Evolutionary conservation across 352 stramenopile species (phyloP).

Genomic region (Phytophthora macrochlamydospora): DNA sequence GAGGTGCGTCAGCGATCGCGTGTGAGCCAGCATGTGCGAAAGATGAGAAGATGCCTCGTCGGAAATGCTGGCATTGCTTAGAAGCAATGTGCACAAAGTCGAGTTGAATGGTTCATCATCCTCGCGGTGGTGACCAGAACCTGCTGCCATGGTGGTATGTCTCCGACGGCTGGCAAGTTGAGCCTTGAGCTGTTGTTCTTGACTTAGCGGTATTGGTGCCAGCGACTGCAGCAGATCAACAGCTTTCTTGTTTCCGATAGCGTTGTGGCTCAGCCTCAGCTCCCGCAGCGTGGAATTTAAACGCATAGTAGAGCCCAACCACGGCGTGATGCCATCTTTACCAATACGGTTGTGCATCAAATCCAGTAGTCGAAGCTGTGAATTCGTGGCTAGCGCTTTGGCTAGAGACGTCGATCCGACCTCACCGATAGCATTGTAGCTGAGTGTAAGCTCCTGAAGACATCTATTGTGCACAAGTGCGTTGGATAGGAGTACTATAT

Average conservation of each 20-base stretch:
- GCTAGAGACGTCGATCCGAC: conserved; percentile 62
- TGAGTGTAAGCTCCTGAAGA: conserved; percentile 61
- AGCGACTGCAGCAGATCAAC: conserved; percentile 59
- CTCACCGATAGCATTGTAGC: conserved; percentile 69
- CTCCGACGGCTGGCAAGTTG: conserved; percentile 37
- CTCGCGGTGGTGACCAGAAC: conserved; percentile 10
- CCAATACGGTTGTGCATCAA: conserved; percentile 77
- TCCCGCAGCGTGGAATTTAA: conserved; percentile 53
- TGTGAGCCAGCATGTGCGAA: conserved; percentile 45
- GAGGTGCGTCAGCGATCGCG: conserved; percentile 55
- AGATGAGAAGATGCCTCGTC: conserved; percentile 53
- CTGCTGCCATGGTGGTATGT: conserved; percentile 8
- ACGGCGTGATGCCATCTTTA: conserved; percentile 54
- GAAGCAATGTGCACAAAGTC: conserved; percentile 54
- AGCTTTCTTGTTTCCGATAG: conserved; percentile 58
- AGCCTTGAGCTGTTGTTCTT: conserved; percentile 63
- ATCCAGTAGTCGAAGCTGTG: conserved; percentile 49
- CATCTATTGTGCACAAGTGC: conserved; percentile 60
- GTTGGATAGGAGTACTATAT: conserved; percentile 53
- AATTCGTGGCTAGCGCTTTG: conserved; percentile 50
- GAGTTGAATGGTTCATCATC: conserved; percentile 58
- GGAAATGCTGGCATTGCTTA: conserved; percentile 68
- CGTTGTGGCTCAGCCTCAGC: conserved; percentile 73
- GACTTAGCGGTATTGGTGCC: conserved; percentile 39
- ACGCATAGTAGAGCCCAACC: conserved; percentile 65